Evolutionary conservation across 495 filamentous ascomycete species (phyloP).

Genomic region (Lophium mytilinum): DNA sequence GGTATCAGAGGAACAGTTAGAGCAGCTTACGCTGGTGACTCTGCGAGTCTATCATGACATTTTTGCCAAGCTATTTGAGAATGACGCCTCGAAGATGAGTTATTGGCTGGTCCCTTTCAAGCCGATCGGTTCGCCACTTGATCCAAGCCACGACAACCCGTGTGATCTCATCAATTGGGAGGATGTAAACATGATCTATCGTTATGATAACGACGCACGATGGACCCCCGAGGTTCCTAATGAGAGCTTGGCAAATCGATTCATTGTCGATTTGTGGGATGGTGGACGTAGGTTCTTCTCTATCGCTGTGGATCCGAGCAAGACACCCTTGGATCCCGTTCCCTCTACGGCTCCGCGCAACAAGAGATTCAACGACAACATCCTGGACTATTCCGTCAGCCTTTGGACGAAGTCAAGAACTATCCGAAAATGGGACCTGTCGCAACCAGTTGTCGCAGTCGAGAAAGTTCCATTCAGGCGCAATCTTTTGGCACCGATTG

Average conservation of each 20-base stretch:
- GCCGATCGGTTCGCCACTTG: neutral
- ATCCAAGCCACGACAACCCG: conserved; percentile 1
- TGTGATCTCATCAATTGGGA: conserved; percentile 58
- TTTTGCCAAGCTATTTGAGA: conserved; percentile 77
- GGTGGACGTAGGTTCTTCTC: conserved; percentile 58
- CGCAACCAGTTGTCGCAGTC: conserved; percentile 73
- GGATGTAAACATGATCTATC: conserved; percentile 44
- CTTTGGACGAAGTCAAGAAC: conserved; percentile 47
- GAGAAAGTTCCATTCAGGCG: conserved; percentile 65
- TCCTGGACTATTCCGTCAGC: conserved; percentile 58
- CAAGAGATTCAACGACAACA: conserved; percentile 45
- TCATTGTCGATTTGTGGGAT: conserved; percentile 66
- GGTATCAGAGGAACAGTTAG: conserved; percentile 36
- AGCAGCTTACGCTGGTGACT: conserved; percentile 58
- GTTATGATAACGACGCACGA: conserved; percentile 40
- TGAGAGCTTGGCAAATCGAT: conserved; percentile 53
- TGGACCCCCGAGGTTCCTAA: conserved; percentile 50
- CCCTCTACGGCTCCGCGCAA: conserved; percentile 44
- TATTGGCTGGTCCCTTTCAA: conserved; percentile 72
- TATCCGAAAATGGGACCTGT: conserved; percentile 40
- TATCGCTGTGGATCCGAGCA: conserved; percentile 34
- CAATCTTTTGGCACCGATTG: conserved; percentile 64
- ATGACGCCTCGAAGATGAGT: conserved; percentile 54
- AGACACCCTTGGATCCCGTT: conserved; percentile 48
- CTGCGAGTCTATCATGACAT: conserved; percentile 72